A percentile compares a stretch with the other conserved stretches of the same genome.
Evolutionary conservation across 257 asterid genomes (phyloP).

Genomic region (Solanum commersonii): DNA sequence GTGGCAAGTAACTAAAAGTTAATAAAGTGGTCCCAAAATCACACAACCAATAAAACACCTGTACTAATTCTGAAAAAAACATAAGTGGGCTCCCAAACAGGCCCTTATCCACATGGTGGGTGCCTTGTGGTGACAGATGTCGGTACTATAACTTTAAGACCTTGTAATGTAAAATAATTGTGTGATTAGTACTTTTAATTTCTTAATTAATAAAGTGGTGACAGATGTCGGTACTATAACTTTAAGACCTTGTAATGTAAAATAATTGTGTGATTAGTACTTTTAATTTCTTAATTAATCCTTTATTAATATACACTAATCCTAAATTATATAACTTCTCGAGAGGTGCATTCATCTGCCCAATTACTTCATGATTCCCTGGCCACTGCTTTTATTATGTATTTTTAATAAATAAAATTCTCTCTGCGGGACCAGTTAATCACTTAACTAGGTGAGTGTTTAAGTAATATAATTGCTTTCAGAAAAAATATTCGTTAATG

Average conservation of each 20-base stretch:
- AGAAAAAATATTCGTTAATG: neutral
- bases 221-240: neutral
- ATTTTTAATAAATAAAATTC: neutral
- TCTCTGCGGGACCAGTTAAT: constrained; percentile 1
- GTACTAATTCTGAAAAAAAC: neutral
- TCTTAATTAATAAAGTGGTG: neutral
- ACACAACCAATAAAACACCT: neutral
- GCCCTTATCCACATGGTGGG: neutral
- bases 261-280: neutral
- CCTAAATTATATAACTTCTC: neutral
- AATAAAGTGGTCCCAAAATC: neutral
- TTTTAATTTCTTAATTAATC: neutral
- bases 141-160: neutral
- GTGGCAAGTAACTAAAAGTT: neutral
- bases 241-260: neutral
- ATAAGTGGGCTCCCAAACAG: neutral
- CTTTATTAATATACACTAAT: neutral
- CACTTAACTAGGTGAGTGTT: neutral
- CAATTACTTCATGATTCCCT: neutral
- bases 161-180: neutral
- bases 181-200: neutral
- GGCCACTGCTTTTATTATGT: neutral
- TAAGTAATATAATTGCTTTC: neutral
- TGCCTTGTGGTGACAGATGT: neutral
- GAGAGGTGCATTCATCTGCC: neutral